Percentiles rank a stretch among this genome's conserved stretches.
These are phyloP conservation scores for Citropsis articulata DNA, from an alignment of 345 rosid species.

Conservation along the genomic window DNA sequence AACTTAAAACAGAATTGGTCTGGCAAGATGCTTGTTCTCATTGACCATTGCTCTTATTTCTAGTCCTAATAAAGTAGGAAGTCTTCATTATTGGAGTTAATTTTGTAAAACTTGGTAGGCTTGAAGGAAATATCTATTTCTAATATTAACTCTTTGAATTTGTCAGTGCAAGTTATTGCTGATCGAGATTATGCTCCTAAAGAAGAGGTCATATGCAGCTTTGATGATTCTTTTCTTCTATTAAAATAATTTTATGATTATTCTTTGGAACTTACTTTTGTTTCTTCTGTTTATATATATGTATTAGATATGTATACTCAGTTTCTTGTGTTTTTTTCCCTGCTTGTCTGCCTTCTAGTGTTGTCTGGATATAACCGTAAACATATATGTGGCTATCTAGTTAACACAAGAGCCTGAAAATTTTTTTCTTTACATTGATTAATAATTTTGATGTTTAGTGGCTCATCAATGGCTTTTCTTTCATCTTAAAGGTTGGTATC, in stretches of 20 bases:
- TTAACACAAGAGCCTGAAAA: not conserved
- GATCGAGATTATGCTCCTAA: constrained; percentile 68
- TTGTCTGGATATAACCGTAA: not conserved
- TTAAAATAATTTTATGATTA: not conserved
- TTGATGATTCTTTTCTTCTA: not conserved
- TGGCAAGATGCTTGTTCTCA: not conserved
- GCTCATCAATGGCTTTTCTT: not conserved
- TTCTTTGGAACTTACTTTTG: not conserved
- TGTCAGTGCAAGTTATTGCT: constrained; percentile 58
- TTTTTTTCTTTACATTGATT: not conserved
- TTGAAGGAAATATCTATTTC: not conserved
- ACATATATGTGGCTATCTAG: not conserved
- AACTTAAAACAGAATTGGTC: not conserved
- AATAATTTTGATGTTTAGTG: not conserved
- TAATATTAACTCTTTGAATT: constrained; percentile 14
- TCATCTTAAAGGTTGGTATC: not conserved
- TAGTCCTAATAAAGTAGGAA: not conserved
- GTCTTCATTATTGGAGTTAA: not conserved
- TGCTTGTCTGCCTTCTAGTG: not conserved
- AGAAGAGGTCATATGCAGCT: constrained; percentile 60
- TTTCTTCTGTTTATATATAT: not conserved
- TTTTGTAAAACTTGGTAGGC: not conserved
- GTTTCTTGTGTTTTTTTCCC: not conserved
- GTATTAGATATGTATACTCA: not conserved
- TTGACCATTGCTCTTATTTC: not conserved